phyloP scores from a whole-genome alignment of 257 asterid species.

The Nicotiana sylvestris region DNA sequence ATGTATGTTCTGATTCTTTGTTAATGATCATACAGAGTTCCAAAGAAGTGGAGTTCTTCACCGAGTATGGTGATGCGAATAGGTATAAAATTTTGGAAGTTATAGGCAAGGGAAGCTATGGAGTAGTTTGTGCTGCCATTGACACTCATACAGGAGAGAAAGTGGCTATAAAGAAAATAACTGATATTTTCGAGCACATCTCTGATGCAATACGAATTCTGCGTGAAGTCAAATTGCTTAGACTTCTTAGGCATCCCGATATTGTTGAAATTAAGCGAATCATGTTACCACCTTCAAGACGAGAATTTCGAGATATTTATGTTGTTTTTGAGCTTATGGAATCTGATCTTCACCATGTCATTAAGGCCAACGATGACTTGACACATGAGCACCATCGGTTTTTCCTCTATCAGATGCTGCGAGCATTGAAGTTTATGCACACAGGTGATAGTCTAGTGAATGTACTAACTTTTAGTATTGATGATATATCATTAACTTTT shows the following conservation, averaged over 20 bases:
- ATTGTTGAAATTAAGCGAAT: conserved; percentile 88
- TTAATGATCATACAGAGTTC: conserved; percentile 39
- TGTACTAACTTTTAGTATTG: not conserved
- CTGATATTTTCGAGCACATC: conserved; percentile 73
- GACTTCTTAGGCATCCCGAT: conserved; percentile 86
- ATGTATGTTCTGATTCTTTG: conserved; percentile 6
- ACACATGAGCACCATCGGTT: conserved; percentile 87
- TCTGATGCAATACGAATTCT: conserved; percentile 85
- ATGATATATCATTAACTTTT: not conserved
- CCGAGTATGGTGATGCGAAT: conserved; percentile 83
- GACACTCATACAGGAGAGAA: conserved; percentile 89
- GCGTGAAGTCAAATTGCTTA: conserved; percentile 85
- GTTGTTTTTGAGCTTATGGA: conserved; percentile 97
- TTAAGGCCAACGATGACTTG: conserved; percentile 91
- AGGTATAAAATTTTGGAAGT: conserved; percentile 82
- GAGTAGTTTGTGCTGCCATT: conserved; percentile 90
- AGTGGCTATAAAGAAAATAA: conserved; percentile 90
- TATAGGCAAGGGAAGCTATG: conserved; percentile 91
- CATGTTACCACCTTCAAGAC: conserved; percentile 82
- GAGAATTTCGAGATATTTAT: conserved; percentile 80
- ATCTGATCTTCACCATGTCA: conserved; percentile 94
- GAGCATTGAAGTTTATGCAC: conserved; percentile 86
- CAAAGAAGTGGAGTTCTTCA: conserved; percentile 65
- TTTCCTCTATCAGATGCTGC: conserved; percentile 86
- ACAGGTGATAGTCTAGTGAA: conserved; percentile 45